Conservation (phyloP, 345 rosid genomes). For the Salix suchowensis region DNA sequence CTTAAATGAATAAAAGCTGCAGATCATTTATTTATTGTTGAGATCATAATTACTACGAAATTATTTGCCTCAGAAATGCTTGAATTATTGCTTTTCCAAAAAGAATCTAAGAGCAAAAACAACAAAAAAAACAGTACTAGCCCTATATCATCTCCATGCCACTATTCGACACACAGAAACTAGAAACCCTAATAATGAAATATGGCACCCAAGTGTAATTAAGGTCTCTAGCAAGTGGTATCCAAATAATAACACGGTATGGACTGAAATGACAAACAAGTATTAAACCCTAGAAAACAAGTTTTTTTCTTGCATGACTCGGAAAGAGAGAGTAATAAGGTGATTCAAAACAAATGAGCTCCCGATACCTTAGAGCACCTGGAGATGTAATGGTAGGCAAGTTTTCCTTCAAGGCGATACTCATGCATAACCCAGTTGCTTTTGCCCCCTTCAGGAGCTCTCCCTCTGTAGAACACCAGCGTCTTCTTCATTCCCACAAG, state of each 20-base stretch:
- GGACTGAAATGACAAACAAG: neutral
- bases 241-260: neutral
- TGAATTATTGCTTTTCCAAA: neutral
- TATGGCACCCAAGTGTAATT: neutral
- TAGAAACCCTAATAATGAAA: neutral
- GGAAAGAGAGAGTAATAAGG: neutral
- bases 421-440: slow-evolving; percentile 98
- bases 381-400: slow-evolving; percentile 75
- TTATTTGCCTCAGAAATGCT: neutral
- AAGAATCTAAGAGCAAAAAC: neutral
- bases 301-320: neutral
- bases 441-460: slow-evolving; percentile 92
- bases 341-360: neutral
- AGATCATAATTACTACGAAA: neutral
- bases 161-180: neutral
- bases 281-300: neutral
- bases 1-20: neutral
- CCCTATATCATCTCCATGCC: neutral
- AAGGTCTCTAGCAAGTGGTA: neutral
- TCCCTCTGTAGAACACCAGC: slow-evolving; percentile 77
- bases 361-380: slow-evolving; percentile 61
- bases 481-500: slow-evolving; percentile 96
- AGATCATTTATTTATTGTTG: neutral
- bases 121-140: neutral
- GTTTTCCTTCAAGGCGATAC: slow-evolving; percentile 90